A percentile compares a stretch with the other conserved stretches of the same genome.
Conservation (phyloP, 306 rosid species). For the Pterocarpus macrocarpus region DNA sequence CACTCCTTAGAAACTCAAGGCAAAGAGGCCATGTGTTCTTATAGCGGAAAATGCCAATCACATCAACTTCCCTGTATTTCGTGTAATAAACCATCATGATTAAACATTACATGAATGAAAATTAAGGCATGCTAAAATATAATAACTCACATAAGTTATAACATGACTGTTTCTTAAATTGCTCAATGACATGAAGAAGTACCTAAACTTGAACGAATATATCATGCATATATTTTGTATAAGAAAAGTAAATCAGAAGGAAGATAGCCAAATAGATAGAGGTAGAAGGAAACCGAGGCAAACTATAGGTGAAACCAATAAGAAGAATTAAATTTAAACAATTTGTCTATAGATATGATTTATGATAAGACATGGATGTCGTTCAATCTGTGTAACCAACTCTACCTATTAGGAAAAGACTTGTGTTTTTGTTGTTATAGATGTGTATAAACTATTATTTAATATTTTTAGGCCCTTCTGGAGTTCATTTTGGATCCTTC, state of each 20-base stretch:
- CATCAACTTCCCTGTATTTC: conserved; percentile 80
- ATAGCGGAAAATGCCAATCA: conserved; percentile 85
- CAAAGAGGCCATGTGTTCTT: conserved; percentile 96
- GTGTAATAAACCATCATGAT: conserved; percentile 18
- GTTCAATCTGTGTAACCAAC: not conserved
- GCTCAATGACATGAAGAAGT: conserved; percentile 10
- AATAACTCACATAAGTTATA: not conserved
- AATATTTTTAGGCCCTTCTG: not conserved
- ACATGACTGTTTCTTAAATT: not conserved
- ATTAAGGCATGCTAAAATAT: not conserved
- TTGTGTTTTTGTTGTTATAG: not conserved
- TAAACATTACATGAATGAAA: conserved; percentile 4
- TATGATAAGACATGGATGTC: not conserved
- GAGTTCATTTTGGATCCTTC: conserved; percentile 15
- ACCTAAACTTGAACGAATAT: not conserved
- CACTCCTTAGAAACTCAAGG: conserved; percentile 83
- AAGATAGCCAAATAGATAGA: not conserved
- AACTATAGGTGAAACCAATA: no score
- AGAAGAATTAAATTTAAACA: not conserved
- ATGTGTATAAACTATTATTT: not conserved
- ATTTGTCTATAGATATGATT: not conserved
- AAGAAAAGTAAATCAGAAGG: not conserved
- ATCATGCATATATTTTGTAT: not conserved
- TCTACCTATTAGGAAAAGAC: not conserved
- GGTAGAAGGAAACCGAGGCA: not conserved